These are phyloP conservation scores for Sporothrix sp. DNA, from an alignment of 2,329 filamentous ascomycete species.

Conservation along the genomic window DNA sequence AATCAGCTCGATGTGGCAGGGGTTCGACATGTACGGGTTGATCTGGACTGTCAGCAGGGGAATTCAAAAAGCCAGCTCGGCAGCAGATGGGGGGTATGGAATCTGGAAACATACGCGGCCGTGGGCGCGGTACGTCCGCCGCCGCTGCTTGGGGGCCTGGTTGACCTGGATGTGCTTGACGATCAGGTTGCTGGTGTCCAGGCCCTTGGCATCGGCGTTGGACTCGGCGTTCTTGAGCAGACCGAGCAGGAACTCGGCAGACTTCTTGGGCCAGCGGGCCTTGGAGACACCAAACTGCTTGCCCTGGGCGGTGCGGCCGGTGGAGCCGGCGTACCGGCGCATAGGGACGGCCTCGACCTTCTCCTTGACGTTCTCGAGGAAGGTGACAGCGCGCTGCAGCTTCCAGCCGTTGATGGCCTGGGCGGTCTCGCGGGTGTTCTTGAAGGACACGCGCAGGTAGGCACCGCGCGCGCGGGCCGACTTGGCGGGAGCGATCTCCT, in stretches of 20 bases:
- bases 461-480: slow-evolving; percentile 96
- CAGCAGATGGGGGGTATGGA: no score
- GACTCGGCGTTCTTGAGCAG: slow-evolving; percentile 96
- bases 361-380: slow-evolving; percentile 96
- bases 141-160: slow-evolving; percentile 98
- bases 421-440: slow-evolving; percentile 99
- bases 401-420: slow-evolving; percentile 99
- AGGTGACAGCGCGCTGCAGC: slow-evolving; percentile 84
- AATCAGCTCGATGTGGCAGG: slow-evolving; percentile 99
- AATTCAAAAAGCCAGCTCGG: not conserved
- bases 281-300: slow-evolving; percentile 98
- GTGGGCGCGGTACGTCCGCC: slow-evolving; percentile 99
- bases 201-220: slow-evolving; percentile 94
- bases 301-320: slow-evolving; percentile 93
- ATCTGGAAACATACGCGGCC: slow-evolving; percentile 72
- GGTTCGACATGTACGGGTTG: slow-evolving; percentile 99
- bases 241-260: slow-evolving; percentile 92
- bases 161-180: slow-evolving; percentile 99
- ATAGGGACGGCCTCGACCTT: slow-evolving; percentile 98
- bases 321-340: slow-evolving; percentile 94
- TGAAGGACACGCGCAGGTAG: slow-evolving; percentile 99
- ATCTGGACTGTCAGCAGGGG: slow-evolving; percentile 51
- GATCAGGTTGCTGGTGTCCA: slow-evolving; percentile 93
- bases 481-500: slow-evolving; percentile 77
- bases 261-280: slow-evolving; percentile 99